These are phyloP conservation scores for Ecytonucleospora hepatopenaei DNA, from an alignment of 371 early-diverging fungal species.

Conservation along the genomic window DNA sequence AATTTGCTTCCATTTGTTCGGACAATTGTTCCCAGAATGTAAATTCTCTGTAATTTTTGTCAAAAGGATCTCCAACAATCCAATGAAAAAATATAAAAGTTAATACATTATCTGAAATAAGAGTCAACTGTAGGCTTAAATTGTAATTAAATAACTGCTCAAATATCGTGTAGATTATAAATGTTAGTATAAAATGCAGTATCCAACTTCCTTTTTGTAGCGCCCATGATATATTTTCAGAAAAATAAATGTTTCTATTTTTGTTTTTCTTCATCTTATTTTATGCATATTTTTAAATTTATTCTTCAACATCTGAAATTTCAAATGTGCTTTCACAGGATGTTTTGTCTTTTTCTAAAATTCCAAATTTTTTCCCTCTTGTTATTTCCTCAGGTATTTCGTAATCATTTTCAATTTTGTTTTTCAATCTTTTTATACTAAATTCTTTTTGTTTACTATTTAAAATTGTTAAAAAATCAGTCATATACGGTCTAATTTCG, in stretches of 20 bases:
- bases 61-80: constrained; percentile 58
- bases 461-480: constrained; percentile 39
- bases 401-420: not conserved
- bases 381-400: not conserved
- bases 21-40: constrained; percentile 58
- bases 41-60: constrained; percentile 37
- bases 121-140: constrained; percentile 42
- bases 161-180: constrained; percentile 19
- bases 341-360: not conserved
- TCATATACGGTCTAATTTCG: constrained; percentile 39
- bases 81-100: constrained; percentile 58
- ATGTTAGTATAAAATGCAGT: constrained; percentile 39
- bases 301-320: constrained; percentile 5
- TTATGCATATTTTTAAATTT: too few species aligned
- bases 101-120: constrained; percentile 52
- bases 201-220: constrained; percentile 45
- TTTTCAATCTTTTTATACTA: constrained; percentile 11
- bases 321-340: not conserved
- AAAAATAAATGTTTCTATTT: constrained; percentile 31
- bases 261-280: not conserved
- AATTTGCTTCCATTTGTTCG: constrained; percentile 49
- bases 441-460: constrained; percentile 10
- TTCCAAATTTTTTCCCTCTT: not conserved
- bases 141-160: constrained; percentile 24
- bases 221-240: constrained; percentile 53